These are phyloP conservation scores for Echites panduratus DNA, from an alignment of 257 asterid genomes.

Conservation along the genomic window DNA sequence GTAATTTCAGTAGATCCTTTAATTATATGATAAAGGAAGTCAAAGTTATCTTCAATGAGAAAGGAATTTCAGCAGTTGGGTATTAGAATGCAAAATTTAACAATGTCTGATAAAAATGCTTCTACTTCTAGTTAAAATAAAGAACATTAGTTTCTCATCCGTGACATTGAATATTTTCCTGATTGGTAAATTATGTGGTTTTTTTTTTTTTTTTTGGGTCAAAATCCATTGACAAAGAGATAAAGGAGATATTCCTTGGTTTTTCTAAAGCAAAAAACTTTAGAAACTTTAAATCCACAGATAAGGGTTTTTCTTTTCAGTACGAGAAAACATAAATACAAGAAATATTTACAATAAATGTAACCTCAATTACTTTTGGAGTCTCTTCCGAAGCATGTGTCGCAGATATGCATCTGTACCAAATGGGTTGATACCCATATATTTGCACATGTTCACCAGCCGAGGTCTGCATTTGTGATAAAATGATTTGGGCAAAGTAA, in stretches of 20 bases:
- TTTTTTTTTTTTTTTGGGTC: not conserved
- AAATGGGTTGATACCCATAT: constrained; percentile 75
- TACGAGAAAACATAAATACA: not conserved
- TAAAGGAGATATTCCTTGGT: not conserved
- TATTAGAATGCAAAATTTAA: not conserved
- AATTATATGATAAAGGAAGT: not conserved
- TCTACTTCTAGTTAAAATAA: not conserved
- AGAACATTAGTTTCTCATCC: not conserved
- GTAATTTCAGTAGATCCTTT: not conserved
- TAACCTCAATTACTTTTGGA: constrained; percentile 46
- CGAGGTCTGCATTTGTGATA: constrained; percentile 57
- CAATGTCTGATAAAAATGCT: not conserved
- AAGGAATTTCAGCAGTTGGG: not conserved
- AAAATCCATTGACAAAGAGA: not conserved
- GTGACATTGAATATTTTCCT: not conserved
- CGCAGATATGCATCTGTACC: constrained; percentile 90
- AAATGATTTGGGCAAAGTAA: not conserved
- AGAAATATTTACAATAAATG: constrained; percentile 3
- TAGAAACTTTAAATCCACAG: not conserved
- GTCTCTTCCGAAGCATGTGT: constrained; percentile 74
- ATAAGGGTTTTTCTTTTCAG: not conserved
- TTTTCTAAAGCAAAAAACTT: not conserved
- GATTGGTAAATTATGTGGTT: not conserved
- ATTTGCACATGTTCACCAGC: constrained; percentile 93
- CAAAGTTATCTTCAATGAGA: not conserved